phyloP scores from a whole-genome alignment of 768 basidiomycete genomes.

The Tylopilus subfusipes region DNA sequence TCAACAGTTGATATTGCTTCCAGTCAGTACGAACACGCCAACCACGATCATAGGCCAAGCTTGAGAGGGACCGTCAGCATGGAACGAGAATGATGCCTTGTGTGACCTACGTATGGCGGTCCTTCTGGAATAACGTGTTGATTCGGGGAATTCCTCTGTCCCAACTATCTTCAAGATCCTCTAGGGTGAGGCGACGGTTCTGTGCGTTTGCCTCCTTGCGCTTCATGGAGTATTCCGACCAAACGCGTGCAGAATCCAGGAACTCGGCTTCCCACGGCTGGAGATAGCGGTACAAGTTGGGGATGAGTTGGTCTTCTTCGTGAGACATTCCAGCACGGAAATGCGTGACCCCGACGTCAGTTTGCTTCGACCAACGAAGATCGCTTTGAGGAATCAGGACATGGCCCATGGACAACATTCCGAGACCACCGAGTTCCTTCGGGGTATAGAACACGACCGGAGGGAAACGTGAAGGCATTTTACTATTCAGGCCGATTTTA shows the following conservation, averaged over 20 bases:
- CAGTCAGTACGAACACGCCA: constrained; percentile 98
- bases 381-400: constrained; percentile 98
- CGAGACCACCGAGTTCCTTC: constrained; percentile 97
- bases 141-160: constrained; percentile 98
- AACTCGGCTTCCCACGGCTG: constrained; percentile 99
- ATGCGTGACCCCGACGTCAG: constrained; percentile 94
- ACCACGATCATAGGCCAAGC: constrained; percentile 95
- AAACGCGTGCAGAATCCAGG: constrained; percentile 95
- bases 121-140: constrained; percentile 99
- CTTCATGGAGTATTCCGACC: constrained; percentile 99
- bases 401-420: constrained; percentile 99
- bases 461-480: constrained; percentile 99
- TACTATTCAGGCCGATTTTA: constrained; percentile 98
- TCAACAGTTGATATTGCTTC: constrained; percentile 94
- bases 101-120: constrained; percentile 75
- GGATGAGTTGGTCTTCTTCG: constrained; percentile 92
- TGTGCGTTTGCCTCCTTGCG: constrained; percentile 99
- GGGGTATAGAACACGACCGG: constrained; percentile 95
- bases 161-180: constrained; percentile 98
- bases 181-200: constrained; percentile 92
- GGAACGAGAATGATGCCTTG: neutral
- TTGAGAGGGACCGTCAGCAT: constrained; percentile 24
- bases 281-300: constrained; percentile 94
- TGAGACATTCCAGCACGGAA: constrained; percentile 99
- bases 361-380: constrained; percentile 97